phyloP scores from a whole-genome alignment of 2,329 filamentous ascomycete genomes.

The Helotiales sp. region DNA sequence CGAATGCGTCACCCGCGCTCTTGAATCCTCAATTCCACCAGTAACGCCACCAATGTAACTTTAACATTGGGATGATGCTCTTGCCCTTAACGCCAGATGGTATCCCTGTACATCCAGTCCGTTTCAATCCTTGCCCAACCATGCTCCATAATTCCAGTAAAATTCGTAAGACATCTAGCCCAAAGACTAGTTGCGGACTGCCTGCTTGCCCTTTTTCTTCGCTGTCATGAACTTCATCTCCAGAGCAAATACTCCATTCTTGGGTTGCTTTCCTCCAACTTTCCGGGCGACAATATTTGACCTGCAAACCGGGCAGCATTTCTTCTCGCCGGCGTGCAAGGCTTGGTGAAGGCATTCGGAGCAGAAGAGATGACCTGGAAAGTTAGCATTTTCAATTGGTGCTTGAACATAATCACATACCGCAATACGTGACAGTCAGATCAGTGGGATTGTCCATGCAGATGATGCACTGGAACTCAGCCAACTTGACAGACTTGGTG shows the following conservation, averaged over 20 bases:
- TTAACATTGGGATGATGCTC: conserved; percentile 6
- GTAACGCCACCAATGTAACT: conserved; percentile 1
- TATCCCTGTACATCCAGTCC: not conserved
- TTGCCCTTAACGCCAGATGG: conserved; percentile 5
- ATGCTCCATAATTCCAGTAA: not conserved
- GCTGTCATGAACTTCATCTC: conserved; percentile 67
- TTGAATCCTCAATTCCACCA: not conserved
- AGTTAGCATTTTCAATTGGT: not conserved
- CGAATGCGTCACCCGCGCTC: not conserved
- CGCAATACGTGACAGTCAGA: conserved; percentile 69
- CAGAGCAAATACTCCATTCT: conserved; percentile 60
- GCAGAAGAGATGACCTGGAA: conserved; percentile 67
- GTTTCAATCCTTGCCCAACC: not conserved
- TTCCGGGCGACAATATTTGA: conserved; percentile 57
- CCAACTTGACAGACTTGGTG: conserved; percentile 56
- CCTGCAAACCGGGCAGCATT: conserved; percentile 67
- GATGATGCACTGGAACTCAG: conserved; percentile 67
- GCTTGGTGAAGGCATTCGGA: conserved; percentile 65
- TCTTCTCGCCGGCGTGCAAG: conserved; percentile 61
- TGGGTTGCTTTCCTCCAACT: conserved; percentile 46
- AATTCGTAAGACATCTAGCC: not conserved
- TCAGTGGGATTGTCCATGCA: conserved; percentile 67
- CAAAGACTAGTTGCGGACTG: conserved; percentile 19
- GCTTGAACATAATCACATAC: conserved; percentile 50
- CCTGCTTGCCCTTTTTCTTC: conserved; percentile 57